Evolutionary conservation across 1,284 basidiomycete genomes (phyloP).

Genomic region (Ceratobasidium sp.): DNA sequence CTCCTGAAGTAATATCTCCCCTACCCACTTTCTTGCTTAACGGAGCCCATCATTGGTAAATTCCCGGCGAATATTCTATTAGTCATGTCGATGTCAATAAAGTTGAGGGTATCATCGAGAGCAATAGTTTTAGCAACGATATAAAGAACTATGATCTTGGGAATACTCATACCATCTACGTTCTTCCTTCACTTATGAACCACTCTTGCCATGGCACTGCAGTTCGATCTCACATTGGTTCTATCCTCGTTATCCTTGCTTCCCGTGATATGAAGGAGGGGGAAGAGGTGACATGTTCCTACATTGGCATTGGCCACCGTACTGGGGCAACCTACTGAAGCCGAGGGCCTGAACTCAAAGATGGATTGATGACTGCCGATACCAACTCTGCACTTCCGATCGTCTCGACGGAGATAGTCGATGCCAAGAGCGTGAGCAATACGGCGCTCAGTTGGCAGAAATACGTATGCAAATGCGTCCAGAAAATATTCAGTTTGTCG

Average conservation of each 20-base stretch:
- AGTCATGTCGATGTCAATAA: conserved; percentile 37
- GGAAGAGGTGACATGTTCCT: conserved; percentile 22
- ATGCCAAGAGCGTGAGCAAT: conserved; percentile 13
- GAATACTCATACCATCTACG: conserved; percentile 44
- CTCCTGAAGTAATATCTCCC: too few relatives aligned
- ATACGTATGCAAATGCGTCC: background rate
- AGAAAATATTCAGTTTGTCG: background rate
- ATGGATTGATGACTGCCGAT: conserved; percentile 22
- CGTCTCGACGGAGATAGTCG: conserved; percentile 13
- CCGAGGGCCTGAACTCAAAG: background rate
- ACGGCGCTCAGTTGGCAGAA: too few relatives aligned
- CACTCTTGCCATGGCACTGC: conserved; percentile 48
- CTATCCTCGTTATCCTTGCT: conserved; percentile 44
- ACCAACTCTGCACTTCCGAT: conserved; percentile 29
- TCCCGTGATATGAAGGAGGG: conserved; percentile 12
- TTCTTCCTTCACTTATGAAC: conserved; percentile 48
- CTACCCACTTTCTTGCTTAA: background rate
- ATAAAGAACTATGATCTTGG: background rate
- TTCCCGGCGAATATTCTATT: background rate
- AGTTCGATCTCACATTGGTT: conserved; percentile 43
- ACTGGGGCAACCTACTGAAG: background rate
- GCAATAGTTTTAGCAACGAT: conserved; percentile 22
- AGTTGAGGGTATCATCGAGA: conserved; percentile 34
- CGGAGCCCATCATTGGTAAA: background rate
- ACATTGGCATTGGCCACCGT: background rate